Conservation (phyloP, 768 basidiomycete species). For the Trametes cubensis region DNA sequence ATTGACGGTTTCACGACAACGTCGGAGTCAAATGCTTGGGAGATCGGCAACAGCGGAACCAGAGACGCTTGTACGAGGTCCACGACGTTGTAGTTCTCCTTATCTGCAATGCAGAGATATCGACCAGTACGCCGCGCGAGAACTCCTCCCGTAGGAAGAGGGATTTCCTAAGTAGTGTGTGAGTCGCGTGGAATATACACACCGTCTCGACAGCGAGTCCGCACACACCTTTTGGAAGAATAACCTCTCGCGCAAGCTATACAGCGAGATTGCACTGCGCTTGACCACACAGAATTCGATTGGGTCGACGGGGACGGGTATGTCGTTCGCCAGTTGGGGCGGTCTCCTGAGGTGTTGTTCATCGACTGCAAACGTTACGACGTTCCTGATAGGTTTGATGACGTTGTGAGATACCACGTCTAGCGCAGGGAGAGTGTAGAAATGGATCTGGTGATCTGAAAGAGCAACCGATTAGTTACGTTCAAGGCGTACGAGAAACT, state of each 20-base stretch:
- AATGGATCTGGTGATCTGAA: slow-evolving; percentile 66
- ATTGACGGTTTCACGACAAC: slow-evolving; percentile 65
- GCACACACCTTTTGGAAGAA: slow-evolving; percentile 57
- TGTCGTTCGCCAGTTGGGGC: slow-evolving; percentile 43
- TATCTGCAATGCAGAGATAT: slow-evolving; percentile 75
- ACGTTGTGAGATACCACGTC: slow-evolving; percentile 61
- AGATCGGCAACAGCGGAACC: slow-evolving; percentile 76
- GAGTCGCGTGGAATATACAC: background rate
- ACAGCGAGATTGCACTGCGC: slow-evolving; percentile 62
- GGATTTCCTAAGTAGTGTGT: slow-evolving; percentile 59
- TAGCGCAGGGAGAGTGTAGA: slow-evolving; percentile 80
- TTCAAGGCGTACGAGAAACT: slow-evolving; percentile 17
- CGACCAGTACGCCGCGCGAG: slow-evolving; percentile 64
- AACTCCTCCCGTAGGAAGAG: slow-evolving; percentile 58
- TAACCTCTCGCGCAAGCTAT: slow-evolving; percentile 64
- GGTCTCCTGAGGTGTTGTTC: slow-evolving; percentile 65
- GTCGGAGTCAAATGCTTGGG: slow-evolving; percentile 57
- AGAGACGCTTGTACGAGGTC: slow-evolving; percentile 73
- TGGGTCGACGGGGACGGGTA: slow-evolving; percentile 46
- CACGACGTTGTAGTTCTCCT: slow-evolving; percentile 73
- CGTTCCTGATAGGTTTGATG: slow-evolving; percentile 81
- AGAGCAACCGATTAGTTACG: background rate
- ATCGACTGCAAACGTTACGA: slow-evolving; percentile 81
- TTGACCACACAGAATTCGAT: slow-evolving; percentile 79
- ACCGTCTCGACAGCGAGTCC: background rate